These are phyloP conservation scores for Solanum chacoense DNA, from an alignment of 305 asterid genomes.

Conservation along the genomic window DNA sequence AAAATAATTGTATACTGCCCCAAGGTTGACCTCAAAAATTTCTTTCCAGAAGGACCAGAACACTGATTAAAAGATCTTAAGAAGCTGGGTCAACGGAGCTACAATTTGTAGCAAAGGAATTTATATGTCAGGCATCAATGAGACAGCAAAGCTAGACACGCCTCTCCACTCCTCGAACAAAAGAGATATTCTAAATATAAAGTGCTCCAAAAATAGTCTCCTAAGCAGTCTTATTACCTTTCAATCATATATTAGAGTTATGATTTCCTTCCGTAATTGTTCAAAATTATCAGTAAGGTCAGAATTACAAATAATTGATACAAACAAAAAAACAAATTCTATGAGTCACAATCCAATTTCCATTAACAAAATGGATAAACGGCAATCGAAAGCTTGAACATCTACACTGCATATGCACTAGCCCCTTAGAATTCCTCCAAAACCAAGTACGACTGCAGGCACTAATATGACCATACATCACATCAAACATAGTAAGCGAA, in stretches of 20 bases:
- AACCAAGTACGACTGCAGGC: neutral
- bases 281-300: neutral
- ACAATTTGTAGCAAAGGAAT: neutral
- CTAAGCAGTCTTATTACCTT: neutral
- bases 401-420: neutral
- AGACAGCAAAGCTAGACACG: neutral
- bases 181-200: neutral
- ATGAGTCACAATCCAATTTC: neutral
- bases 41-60: neutral
- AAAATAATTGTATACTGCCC: neutral
- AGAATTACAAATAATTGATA: neutral
- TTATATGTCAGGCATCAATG: neutral
- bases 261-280: neutral
- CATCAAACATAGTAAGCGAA: neutral
- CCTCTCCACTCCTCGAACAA: neutral
- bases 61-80: neutral
- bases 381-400: neutral
- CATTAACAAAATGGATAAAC: neutral
- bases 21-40: neutral
- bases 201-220: neutral
- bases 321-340: neutral
- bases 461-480: neutral
- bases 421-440: neutral
- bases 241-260: neutral
- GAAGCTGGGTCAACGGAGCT: neutral